phyloP scores from a whole-genome alignment of 257 asterid species.

The Jaltomata sinuosa region DNA sequence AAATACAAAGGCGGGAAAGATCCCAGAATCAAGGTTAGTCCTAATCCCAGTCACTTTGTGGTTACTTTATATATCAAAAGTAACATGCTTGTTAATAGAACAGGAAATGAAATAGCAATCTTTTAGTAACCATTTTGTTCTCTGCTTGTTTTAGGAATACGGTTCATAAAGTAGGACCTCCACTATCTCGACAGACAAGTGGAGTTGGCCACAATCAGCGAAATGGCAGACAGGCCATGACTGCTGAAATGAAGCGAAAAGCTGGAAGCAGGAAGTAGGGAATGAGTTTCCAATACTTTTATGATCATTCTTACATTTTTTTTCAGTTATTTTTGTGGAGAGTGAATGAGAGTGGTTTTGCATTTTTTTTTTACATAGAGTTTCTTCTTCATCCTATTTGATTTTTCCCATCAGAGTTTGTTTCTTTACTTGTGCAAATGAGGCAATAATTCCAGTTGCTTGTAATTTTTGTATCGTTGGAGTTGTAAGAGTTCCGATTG shows the following conservation, averaged over 20 bases:
- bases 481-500: background rate
- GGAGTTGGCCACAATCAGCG: conserved; percentile 38
- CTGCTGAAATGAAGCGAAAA: conserved; percentile 56
- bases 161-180: conserved; percentile 54
- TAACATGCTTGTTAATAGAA: background rate
- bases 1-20: conserved; percentile 35
- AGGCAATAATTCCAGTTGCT: conserved; percentile 60
- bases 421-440: conserved; percentile 12
- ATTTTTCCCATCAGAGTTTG: background rate
- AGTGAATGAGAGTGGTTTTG: conserved; percentile 15
- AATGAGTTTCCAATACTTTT: conserved; percentile 7
- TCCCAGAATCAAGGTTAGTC: conserved; percentile 60
- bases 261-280: conserved; percentile 49
- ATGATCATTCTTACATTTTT: background rate
- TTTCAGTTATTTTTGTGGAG: conserved; percentile 10
- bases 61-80: background rate
- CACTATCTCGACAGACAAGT: conserved; percentile 47
- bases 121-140: background rate
- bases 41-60: background rate
- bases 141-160: conserved; percentile 36
- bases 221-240: conserved; percentile 34
- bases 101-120: background rate
- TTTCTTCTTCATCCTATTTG: background rate
- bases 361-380: conserved; percentile 1
- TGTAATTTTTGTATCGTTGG: conserved; percentile 14